Conservation (phyloP, 169 alveolate genomes). For the Plasmodium blacklocki region DNA sequence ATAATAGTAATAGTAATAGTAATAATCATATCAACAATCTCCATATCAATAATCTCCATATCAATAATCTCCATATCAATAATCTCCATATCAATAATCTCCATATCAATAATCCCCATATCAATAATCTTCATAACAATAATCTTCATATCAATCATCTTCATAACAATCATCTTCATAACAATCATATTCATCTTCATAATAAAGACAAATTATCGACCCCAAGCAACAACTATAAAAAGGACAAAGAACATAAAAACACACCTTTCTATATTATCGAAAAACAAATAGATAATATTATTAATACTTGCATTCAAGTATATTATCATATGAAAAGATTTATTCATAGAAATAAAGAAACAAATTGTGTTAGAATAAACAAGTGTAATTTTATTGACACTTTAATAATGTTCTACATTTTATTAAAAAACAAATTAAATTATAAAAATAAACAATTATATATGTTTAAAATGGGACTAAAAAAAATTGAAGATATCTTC, state of each 20-base stretch:
- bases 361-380: slow-evolving; percentile 39
- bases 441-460: slow-evolving; percentile 63
- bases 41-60: too few relatives aligned
- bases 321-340: slow-evolving; percentile 48
- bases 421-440: slow-evolving; percentile 65
- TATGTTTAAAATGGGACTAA: slow-evolving; percentile 73
- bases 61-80: too few relatives aligned
- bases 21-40: too few relatives aligned
- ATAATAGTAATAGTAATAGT: neutral
- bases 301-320: slow-evolving; percentile 48
- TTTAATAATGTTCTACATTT: slow-evolving; percentile 54
- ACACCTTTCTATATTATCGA: slow-evolving; percentile 37
- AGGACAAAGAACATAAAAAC: slow-evolving; percentile 10
- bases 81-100: too few relatives aligned
- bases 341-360: slow-evolving; percentile 17
- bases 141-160: too few relatives aligned
- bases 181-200: neutral
- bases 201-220: neutral
- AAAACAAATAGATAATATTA: slow-evolving; percentile 38
- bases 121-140: too few relatives aligned
- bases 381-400: slow-evolving; percentile 46
- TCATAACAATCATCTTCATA: neutral
- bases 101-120: too few relatives aligned
- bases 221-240: neutral
- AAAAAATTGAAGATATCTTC: slow-evolving; percentile 38